Evolutionary conservation across 2,329 filamentous ascomycete species (phyloP).

Genomic region (Hirsutella thompsonii): DNA sequence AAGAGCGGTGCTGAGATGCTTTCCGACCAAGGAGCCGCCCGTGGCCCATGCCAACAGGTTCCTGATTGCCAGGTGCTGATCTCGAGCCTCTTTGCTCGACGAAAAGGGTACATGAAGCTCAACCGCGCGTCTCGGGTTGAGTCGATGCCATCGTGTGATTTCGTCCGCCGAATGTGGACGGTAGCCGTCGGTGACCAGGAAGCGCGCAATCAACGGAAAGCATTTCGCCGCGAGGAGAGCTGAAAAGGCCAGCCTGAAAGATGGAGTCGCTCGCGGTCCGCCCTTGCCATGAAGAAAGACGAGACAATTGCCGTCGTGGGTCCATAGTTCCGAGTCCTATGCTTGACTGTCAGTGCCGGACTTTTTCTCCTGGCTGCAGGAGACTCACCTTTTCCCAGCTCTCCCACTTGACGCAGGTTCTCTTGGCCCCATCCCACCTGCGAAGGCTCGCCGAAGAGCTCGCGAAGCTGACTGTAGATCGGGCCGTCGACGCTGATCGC

Average conservation of each 20-base stretch:
- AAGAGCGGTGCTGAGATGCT: constrained; percentile 50
- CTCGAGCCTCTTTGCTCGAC: constrained; percentile 37
- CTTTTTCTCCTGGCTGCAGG: too few relatives aligned
- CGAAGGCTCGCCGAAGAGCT: not conserved
- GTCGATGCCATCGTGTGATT: constrained; percentile 18
- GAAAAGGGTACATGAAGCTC: constrained; percentile 63
- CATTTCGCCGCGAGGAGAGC: constrained; percentile 45
- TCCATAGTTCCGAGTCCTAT: constrained; percentile 63
- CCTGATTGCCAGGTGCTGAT: constrained; percentile 55
- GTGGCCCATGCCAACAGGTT: constrained; percentile 67
- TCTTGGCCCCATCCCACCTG: constrained; percentile 6
- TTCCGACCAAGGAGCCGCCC: constrained; percentile 53
- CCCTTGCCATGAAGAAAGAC: constrained; percentile 57
- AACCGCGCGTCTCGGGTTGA: constrained; percentile 20
- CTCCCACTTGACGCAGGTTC: constrained; percentile 4
- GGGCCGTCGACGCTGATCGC: not conserved
- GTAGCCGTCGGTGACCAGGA: constrained; percentile 22
- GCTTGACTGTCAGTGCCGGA: not conserved
- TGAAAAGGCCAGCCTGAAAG: constrained; percentile 52
- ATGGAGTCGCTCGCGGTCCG: constrained; percentile 50
- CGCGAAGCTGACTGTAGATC: not conserved
- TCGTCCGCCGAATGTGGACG: constrained; percentile 13
- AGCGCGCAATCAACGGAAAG: constrained; percentile 43
- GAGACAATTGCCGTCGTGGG: constrained; percentile 52
- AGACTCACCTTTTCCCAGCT: constrained; percentile 5